These are phyloP conservation scores for Trichophyton simii DNA, from an alignment of 2,329 filamentous ascomycete species.

Conservation along the genomic window DNA sequence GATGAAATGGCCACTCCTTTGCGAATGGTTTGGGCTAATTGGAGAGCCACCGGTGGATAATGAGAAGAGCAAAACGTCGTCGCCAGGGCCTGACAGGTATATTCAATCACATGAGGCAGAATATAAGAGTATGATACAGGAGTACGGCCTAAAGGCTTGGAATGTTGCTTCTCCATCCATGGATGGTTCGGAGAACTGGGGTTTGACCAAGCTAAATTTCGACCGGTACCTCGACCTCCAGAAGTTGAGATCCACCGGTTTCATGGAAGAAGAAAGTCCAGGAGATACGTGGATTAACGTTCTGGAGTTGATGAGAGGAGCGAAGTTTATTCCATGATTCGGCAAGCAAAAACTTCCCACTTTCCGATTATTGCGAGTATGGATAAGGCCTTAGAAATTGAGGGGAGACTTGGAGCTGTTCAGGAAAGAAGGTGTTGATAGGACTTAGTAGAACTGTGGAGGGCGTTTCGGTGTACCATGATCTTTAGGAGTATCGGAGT, in stretches of 20 bases:
- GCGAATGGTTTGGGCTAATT: slow-evolving; percentile 11
- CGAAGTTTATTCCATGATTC: slow-evolving; percentile 9
- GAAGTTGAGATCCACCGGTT: slow-evolving; percentile 10
- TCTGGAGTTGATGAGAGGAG: slow-evolving; percentile 10
- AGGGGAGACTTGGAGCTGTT: not conserved
- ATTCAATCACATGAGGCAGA: slow-evolving; percentile 8
- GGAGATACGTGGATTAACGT: slow-evolving; percentile 9
- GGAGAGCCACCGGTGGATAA: slow-evolving; percentile 10
- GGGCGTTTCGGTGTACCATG: not conserved
- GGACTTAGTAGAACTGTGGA: not conserved
- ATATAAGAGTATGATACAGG: slow-evolving; percentile 9
- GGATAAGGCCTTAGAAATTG: not conserved
- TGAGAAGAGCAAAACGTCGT: slow-evolving; percentile 6
- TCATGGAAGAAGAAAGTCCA: slow-evolving; percentile 8
- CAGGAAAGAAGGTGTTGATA: not conserved
- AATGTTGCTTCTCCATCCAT: slow-evolving; percentile 9
- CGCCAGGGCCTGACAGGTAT: slow-evolving; percentile 10
- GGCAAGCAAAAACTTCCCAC: no score
- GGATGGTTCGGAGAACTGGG: slow-evolving; percentile 13
- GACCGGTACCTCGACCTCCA: slow-evolving; percentile 10
- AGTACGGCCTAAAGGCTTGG: slow-evolving; percentile 10
- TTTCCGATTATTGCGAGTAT: not conserved
- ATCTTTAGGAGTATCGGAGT: not conserved
- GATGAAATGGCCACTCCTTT: slow-evolving; percentile 10
- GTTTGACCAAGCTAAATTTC: slow-evolving; percentile 10